phyloP scores from a whole-genome alignment of 768 basidiomycete genomes.

The Guyanaporus albipodus region DNA sequence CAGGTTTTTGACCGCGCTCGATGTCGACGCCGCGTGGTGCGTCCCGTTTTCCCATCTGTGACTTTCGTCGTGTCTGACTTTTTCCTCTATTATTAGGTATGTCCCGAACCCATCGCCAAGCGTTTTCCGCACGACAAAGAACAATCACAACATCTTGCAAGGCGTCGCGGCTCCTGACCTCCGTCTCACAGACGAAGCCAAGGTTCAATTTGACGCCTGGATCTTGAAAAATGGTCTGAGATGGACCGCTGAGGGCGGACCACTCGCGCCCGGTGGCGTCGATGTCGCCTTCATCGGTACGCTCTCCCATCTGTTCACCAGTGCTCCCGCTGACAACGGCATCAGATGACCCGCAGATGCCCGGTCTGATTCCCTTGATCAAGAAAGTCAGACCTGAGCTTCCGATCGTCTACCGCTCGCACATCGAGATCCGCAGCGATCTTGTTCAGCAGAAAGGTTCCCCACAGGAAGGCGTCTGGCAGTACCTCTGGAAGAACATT shows the following conservation, averaged over 20 bases:
- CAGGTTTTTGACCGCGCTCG: slow-evolving; percentile 74
- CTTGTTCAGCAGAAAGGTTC: slow-evolving; percentile 78
- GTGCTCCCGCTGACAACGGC: slow-evolving; percentile 7
- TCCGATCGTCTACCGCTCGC: slow-evolving; percentile 90
- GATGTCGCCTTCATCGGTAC: slow-evolving; percentile 88
- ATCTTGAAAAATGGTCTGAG: slow-evolving; percentile 84
- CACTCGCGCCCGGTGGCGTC: slow-evolving; percentile 75
- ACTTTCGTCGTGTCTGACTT: slow-evolving; percentile 1
- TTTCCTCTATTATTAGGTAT: slow-evolving; percentile 51
- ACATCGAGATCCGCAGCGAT: slow-evolving; percentile 91
- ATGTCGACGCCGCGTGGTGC: slow-evolving; percentile 82
- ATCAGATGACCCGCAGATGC: slow-evolving; percentile 88
- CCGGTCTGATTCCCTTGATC: slow-evolving; percentile 91
- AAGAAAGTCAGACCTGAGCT: slow-evolving; percentile 77
- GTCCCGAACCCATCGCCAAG: slow-evolving; percentile 85
- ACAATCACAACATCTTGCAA: slow-evolving; percentile 95
- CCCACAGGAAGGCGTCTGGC: slow-evolving; percentile 89
- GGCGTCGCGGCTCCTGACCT: slow-evolving; percentile 80
- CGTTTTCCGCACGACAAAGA: slow-evolving; percentile 91
- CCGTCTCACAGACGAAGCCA: slow-evolving; percentile 73
- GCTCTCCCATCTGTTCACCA: not conserved
- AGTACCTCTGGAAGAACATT: slow-evolving; percentile 93
- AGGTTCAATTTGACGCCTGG: slow-evolving; percentile 82
- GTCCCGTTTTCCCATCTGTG: slow-evolving; percentile 25
- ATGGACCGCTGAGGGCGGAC: slow-evolving; percentile 86